phyloP scores from a whole-genome alignment of 495 filamentous ascomycete genomes.

The Penicillium robsamsonii region DNA sequence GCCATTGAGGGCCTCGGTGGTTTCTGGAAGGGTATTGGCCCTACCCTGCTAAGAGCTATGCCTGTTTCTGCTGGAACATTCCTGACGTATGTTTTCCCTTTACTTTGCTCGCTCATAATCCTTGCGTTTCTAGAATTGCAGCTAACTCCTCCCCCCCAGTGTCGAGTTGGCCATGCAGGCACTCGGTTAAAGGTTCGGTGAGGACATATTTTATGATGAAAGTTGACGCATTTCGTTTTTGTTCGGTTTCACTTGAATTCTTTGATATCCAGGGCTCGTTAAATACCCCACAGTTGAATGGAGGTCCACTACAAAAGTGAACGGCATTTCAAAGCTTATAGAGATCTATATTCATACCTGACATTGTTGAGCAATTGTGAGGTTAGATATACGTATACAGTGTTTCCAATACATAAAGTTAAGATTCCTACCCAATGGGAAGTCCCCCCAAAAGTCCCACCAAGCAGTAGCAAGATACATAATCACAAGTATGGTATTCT shows the following conservation, averaged over 20 bases:
- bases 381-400: neutral
- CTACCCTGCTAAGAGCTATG: slow-evolving; percentile 95
- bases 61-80: slow-evolving; percentile 97
- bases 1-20: slow-evolving; percentile 71
- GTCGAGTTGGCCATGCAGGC: slow-evolving; percentile 50
- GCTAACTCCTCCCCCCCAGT: slow-evolving; percentile 25
- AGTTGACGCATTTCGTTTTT: slow-evolving; percentile 18
- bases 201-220: slow-evolving; percentile 12
- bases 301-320: slow-evolving; percentile 25
- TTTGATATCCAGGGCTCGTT: slow-evolving; percentile 36
- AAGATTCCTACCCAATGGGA: neutral
- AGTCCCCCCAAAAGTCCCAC: neutral
- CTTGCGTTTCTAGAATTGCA: neutral
- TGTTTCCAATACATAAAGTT: neutral
- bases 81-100: slow-evolving; percentile 57
- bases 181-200: slow-evolving; percentile 30
- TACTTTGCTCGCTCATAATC: neutral
- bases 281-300: slow-evolving; percentile 21
- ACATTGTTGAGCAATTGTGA: neutral
- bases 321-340: slow-evolving; percentile 16
- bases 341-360: slow-evolving; percentile 9
- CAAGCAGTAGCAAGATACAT: neutral
- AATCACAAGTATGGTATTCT: too few species aligned
- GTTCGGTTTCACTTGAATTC: slow-evolving; percentile 16
- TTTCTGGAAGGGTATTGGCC: slow-evolving; percentile 95